phyloP scores from a whole-genome alignment of 176 grass and related monocot species.

The Saccharum officinarum region DNA sequence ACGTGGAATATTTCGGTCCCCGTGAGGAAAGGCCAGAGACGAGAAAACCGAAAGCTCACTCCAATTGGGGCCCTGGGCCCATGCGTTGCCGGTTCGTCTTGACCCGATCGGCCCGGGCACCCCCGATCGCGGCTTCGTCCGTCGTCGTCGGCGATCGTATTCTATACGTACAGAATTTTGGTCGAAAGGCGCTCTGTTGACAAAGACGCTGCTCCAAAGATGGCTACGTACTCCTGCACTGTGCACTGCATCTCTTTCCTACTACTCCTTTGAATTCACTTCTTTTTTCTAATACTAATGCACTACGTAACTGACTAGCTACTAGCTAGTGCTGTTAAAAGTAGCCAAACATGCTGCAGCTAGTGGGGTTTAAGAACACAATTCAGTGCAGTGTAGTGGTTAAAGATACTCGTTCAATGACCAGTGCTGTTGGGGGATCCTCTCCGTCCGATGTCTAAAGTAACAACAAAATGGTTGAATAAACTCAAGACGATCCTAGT shows the following conservation, averaged over 20 bases:
- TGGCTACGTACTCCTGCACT: neutral
- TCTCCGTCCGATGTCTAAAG: neutral
- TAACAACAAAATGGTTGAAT: neutral
- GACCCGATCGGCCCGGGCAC: neutral
- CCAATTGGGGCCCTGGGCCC: conserved; percentile 19
- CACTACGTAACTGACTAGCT: neutral
- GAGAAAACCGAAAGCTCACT: conserved; percentile 63
- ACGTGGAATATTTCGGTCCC: conserved; percentile 64
- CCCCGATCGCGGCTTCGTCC: neutral
- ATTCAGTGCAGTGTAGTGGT: neutral
- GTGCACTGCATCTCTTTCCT: neutral
- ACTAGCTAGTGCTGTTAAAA: conserved; percentile 30
- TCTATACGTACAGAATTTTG: conserved; percentile 19
- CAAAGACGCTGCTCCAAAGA: conserved; percentile 38
- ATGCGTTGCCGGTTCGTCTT: conserved; percentile 2
- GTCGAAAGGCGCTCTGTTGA: conserved; percentile 52
- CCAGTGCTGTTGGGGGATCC: neutral
- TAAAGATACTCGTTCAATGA: neutral
- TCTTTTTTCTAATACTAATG: neutral
- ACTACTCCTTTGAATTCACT: conserved; percentile 12
- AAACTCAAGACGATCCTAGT: neutral
- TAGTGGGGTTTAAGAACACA: neutral
- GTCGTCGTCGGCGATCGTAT: conserved; percentile 9
- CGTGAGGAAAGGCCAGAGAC: conserved; percentile 34
- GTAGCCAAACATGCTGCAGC: neutral